Evolutionary conservation across 371 early-diverging fungal genomes (phyloP), one percentile per base, ranked within the genome.

Genomic region (Haplosporangium sp.): DNA sequence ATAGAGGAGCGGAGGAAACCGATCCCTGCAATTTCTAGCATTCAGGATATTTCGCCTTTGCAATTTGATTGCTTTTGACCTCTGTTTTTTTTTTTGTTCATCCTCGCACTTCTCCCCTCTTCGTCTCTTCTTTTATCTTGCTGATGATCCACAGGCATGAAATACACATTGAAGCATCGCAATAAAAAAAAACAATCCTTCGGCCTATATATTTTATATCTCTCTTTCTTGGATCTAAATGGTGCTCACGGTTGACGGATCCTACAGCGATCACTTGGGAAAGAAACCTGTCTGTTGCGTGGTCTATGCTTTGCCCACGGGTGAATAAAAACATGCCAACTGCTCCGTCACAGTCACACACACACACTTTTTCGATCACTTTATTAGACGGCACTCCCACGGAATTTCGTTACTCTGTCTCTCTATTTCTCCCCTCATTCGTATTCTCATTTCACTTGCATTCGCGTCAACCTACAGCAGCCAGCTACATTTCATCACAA

Each of bases 31-130:
- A 3, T 36, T 38, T 4, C 23, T 14, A 14, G 20, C 21, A 14
- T 14, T 8, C 36, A 58, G 43, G 23, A 56, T 5, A 18, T 21
- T 16, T 50, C 50, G 16, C 14, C 18, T 5, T 37, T 37, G 38
- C n/a, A 9, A n/a, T 38, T 20, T 38, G n/a, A 9, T 41, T 37
- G n/a, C 56, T 11, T 41, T 20, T 9, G 16, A 38, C 42, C n/a
- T 38, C n/a, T 9, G 38, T 56, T 56, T 42, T 40, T 37, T 14
- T 50, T 50, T 50, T 18, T 50, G 50, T 50, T 50, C 20, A 18
- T 18, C 9, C 50, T 50, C 29, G 29, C 29, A 29, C 50, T 50
- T 50, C 50, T 18, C 50, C 50, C 50, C 50, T 50, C 50, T 50
- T 18, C n/a, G 10, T 21, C 20, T 21, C 20, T 18, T 50, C 4